A percentile compares a stretch with the other conserved stretches of the same genome.
Conservation (phyloP, 495 filamentous ascomycete species). For the Talaromyces borbonicus region DNA sequence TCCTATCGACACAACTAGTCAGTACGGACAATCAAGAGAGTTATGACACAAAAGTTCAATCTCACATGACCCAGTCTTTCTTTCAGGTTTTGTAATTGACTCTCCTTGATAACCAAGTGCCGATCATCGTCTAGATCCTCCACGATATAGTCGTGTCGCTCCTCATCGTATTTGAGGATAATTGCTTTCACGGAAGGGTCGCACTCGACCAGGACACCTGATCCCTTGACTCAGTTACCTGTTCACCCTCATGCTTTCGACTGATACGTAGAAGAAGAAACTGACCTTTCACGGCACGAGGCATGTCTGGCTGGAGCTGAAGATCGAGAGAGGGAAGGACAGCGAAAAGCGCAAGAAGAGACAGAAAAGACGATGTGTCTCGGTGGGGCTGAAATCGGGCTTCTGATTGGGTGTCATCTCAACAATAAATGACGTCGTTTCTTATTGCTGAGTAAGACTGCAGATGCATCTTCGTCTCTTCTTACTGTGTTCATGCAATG, state of each 20-base stretch:
- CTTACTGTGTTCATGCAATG: too few relatives aligned
- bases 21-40: neutral
- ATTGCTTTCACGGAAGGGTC: conserved; percentile 72
- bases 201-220: conserved; percentile 66
- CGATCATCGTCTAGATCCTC: conserved; percentile 65
- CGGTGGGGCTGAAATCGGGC: neutral
- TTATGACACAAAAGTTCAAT: too few relatives aligned
- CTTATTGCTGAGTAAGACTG: too few relatives aligned
- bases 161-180: conserved; percentile 60
- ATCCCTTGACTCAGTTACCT: neutral
- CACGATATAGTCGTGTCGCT: conserved; percentile 60
- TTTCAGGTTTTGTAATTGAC: conserved; percentile 50
- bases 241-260: neutral
- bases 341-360: neutral
- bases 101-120: conserved; percentile 63
- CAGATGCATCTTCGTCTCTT: too few relatives aligned
- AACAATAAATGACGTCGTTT: too few relatives aligned
- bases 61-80: conserved; percentile 50
- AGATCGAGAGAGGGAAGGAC: too few relatives aligned
- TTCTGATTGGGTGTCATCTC: neutral
- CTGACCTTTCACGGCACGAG: conserved; percentile 9
- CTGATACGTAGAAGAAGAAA: neutral
- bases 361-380: neutral
- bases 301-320: neutral
- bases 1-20: conserved; percentile 21